Evolutionary conservation across 768 basidiomycete species (phyloP).

Genomic region (Jaapia argillacea): DNA sequence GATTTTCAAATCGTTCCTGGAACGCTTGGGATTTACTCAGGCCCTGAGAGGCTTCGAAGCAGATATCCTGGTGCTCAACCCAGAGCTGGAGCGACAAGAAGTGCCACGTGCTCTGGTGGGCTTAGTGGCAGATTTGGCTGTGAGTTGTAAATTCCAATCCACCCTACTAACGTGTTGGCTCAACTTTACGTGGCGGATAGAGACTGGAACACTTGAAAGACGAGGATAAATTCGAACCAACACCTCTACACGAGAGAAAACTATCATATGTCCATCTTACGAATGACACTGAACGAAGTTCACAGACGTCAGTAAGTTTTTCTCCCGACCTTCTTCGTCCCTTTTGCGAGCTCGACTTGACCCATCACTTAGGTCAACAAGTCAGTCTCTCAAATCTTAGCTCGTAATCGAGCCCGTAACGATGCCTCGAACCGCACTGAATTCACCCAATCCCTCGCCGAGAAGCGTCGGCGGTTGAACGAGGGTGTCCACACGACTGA

Average conservation of each 20-base stretch:
- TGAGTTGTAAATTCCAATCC: conserved; percentile 3
- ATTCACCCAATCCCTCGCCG: conserved; percentile 50
- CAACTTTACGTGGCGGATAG: no score
- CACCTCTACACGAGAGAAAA: conserved; percentile 56
- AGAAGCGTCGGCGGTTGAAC: conserved; percentile 34
- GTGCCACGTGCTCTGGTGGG: conserved; percentile 13
- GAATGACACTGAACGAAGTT: conserved; percentile 34
- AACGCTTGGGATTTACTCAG: conserved; percentile 14
- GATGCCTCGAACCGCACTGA: conserved; percentile 71
- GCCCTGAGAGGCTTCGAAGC: conserved; percentile 14
- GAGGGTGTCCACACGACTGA: conserved; percentile 19
- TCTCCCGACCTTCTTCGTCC: background rate
- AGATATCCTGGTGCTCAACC: conserved; percentile 19
- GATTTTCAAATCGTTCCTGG: conserved; percentile 9
- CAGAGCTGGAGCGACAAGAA: conserved; percentile 14
- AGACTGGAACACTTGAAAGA: background rate
- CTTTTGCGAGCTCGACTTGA: background rate
- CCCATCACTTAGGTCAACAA: conserved; percentile 39
- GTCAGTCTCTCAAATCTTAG: conserved; percentile 63
- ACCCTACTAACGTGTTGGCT: background rate
- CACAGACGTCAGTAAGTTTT: conserved; percentile 49
- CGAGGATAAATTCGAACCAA: conserved; percentile 10
- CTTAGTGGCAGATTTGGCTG: conserved; percentile 11
- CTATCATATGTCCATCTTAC: conserved; percentile 46
- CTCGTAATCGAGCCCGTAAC: conserved; percentile 59